These are phyloP conservation scores for Exophiala viscosa DNA, from an alignment of 2,329 filamentous ascomycete genomes.

Conservation along the genomic window DNA sequence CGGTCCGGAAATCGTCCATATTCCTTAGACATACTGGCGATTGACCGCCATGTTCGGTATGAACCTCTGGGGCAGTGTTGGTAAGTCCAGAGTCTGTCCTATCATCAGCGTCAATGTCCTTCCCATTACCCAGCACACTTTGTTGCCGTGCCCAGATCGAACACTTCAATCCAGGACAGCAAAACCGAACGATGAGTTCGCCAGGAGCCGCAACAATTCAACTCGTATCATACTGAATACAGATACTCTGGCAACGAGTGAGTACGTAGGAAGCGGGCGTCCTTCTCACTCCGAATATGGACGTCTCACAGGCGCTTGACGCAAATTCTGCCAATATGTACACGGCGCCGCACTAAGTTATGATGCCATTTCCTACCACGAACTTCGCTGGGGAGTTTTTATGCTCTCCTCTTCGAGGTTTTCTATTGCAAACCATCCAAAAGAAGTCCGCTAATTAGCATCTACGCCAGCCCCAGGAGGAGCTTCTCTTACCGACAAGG, in stretches of 20 bases:
- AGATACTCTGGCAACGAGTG: too few relatives aligned
- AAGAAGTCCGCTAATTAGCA: background rate
- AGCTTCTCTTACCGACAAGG: constrained; percentile 32
- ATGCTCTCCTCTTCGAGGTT: too few relatives aligned
- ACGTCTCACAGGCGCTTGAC: too few relatives aligned
- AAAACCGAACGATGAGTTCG: too few relatives aligned
- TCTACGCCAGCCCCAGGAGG: constrained; percentile 10
- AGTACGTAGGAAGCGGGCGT: too few relatives aligned
- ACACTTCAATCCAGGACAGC: too few relatives aligned
- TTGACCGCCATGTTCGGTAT: constrained; percentile 1
- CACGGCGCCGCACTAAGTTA: too few relatives aligned
- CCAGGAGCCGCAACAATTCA: too few relatives aligned
- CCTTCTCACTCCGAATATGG: too few relatives aligned
- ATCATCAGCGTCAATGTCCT: background rate
- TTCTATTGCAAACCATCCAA: background rate
- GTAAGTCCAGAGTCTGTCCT: constrained; percentile 3
- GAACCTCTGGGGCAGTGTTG: constrained; percentile 6
- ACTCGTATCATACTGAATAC: too few relatives aligned
- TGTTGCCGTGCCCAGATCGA: too few relatives aligned
- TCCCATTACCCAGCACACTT: background rate
- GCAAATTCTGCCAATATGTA: too few relatives aligned
- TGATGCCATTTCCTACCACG: background rate
- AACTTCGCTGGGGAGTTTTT: background rate
- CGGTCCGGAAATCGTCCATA: background rate
- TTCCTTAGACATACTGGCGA: background rate